Evolutionary conservation across 2,329 filamentous ascomycete species (phyloP).

Genomic region (Epichloe sibirici): DNA sequence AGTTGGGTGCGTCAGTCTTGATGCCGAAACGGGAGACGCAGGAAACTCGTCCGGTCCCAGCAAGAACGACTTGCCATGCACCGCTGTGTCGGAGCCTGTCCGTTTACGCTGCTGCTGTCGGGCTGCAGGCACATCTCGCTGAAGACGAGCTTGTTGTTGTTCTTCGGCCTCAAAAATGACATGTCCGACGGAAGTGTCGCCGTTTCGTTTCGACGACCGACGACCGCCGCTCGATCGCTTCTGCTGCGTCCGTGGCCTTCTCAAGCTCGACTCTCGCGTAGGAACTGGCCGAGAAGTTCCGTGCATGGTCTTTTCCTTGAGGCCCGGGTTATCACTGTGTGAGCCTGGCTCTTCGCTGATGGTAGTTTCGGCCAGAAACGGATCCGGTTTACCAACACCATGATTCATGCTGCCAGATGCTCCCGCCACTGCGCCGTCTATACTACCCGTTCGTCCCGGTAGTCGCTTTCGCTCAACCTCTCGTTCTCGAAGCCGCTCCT

Average conservation of each 20-base stretch:
- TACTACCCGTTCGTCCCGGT: slow-evolving; percentile 18
- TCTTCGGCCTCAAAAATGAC: slow-evolving; percentile 33
- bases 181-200: slow-evolving; percentile 23
- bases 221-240: slow-evolving; percentile 41
- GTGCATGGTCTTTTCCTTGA: slow-evolving; percentile 10
- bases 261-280: slow-evolving; percentile 53
- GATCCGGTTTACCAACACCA: slow-evolving; percentile 27
- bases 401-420: slow-evolving; percentile 18
- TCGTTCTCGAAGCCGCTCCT: slow-evolving; percentile 50
- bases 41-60: slow-evolving; percentile 13
- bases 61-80: slow-evolving; percentile 10
- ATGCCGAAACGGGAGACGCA: slow-evolving; percentile 9
- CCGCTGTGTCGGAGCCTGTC: slow-evolving; percentile 4
- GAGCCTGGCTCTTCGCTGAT: slow-evolving; percentile 42
- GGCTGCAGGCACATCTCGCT: background rate
- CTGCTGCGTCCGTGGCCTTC: slow-evolving; percentile 39
- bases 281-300: slow-evolving; percentile 45
- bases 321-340: slow-evolving; percentile 13
- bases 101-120: background rate
- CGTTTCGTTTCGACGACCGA: slow-evolving; percentile 36
- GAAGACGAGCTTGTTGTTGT: slow-evolving; percentile 14
- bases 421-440: slow-evolving; percentile 10
- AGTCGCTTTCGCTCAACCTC: slow-evolving; percentile 48
- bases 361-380: slow-evolving; percentile 38
- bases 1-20: slow-evolving; percentile 9